Conservation (phyloP, 2,329 filamentous ascomycete genomes). For the Calycina marina region DNA sequence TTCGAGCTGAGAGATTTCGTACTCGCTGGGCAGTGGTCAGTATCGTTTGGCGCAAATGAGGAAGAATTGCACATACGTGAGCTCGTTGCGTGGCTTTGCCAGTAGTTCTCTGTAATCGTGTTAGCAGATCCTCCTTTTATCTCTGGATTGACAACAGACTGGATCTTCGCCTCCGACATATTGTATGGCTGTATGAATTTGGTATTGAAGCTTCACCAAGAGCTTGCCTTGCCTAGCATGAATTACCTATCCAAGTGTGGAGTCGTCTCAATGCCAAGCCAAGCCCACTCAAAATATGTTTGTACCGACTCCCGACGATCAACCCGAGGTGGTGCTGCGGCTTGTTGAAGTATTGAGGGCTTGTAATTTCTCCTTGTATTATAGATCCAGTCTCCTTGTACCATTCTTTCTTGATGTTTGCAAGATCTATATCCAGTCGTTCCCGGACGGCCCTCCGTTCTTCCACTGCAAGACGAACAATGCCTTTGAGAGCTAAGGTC, state of each 20-base stretch:
- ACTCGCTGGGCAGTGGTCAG: constrained; percentile 47
- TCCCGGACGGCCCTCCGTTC: constrained; percentile 36
- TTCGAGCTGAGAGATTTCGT: constrained; percentile 70
- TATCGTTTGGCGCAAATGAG: constrained; percentile 10
- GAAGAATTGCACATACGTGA: constrained; percentile 53
- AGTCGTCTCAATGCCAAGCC: no score
- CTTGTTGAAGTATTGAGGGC: constrained; percentile 2
- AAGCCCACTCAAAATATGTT: no score
- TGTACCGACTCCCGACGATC: constrained; percentile 5
- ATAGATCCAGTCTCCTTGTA: constrained; percentile 3
- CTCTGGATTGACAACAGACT: constrained; percentile 31
- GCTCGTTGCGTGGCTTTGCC: constrained; percentile 74
- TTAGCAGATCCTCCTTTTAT: constrained; percentile 9
- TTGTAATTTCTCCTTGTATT: constrained; percentile 8
- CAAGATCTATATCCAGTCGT: constrained; percentile 36
- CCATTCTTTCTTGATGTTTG: constrained; percentile 36
- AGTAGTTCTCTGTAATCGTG: constrained; percentile 57
- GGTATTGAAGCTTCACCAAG: constrained; percentile 1
- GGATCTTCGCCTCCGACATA: constrained; percentile 59
- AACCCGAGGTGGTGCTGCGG: constrained; percentile 4
- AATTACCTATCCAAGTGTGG: no score
- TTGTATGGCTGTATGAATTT: constrained; percentile 18
- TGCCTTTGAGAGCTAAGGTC: constrained; percentile 74
- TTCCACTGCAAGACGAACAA: constrained; percentile 32
- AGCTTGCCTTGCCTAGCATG: constrained; percentile 6